Base-by-base conservation (phyloP, 306 rosid genomes). In the Cicer judaicum region DNA sequence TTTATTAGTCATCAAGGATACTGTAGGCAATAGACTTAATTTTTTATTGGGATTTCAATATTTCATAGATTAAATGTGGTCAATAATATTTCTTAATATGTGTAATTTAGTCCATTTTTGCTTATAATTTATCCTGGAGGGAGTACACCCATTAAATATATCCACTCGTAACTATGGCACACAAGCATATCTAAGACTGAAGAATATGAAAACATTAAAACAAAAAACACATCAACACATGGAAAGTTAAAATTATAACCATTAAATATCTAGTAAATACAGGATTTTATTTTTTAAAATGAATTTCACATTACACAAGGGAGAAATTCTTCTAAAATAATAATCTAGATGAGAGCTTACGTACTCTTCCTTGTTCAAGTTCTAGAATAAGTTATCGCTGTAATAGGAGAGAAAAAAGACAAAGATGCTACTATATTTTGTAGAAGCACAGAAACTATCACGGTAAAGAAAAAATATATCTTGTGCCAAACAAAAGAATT, bases 341-440 rank as follows among this genome's bases (percentile, higher is more conserved):
- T 54, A 53, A 44, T 16, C 40, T 42, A 60, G 64, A 43, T 13
- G 29, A 38, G 68, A 24, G 34, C 34, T 21, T 76, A 62, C 39
- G 16, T 44, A 29, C 49, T 41, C 49, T 80, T 74, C 72, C 43
- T 72, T 66, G 29, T 60, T 74, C 57, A 61, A n/a, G 49, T 61
- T 42, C 47, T 50, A 60, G n/a, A 57, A 52, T n/a, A 57, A 53
- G n/a, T 24, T 14, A n/a, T 11, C 39, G 62, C 14, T 39, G 10
- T 5, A 24, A 40, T 18, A 52, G 16, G 64, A 16, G 41, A 24
- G 10, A 41, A 11, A 69, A 29, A 8, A 13, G 53, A 77, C 5
- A 18, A 16, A 63, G 56, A 39, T 73, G 75, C 56, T 47, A 57
- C 64, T 18, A 56, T 16, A 36, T 64, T 40, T 6, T 29, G 62